phyloP scores from a whole-genome alignment of 2,329 filamentous ascomycete genomes.

The Botrytis porri region DNA sequence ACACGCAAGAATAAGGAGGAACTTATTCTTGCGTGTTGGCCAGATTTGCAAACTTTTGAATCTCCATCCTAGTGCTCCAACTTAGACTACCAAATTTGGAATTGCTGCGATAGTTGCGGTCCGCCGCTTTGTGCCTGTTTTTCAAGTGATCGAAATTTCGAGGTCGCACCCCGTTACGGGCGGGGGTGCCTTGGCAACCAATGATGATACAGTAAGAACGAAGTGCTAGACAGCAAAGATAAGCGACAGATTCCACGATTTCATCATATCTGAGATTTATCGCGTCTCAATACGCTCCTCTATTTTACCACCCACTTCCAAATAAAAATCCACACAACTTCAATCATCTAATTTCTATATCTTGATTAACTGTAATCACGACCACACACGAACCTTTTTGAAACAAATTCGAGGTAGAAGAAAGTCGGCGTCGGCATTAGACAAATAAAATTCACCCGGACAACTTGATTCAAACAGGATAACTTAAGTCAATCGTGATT shows the following conservation, averaged over 20 bases:
- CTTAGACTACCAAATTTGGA: too few relatives aligned
- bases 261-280: neutral
- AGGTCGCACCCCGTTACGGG: neutral
- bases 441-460: neutral
- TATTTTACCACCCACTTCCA: neutral
- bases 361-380: neutral
- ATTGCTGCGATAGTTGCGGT: neutral
- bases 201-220: neutral
- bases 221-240: neutral
- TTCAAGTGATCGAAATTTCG: neutral
- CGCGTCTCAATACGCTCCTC: neutral
- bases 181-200: neutral
- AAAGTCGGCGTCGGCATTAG: neutral
- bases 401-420: neutral
- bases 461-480: neutral
- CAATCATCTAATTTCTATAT: neutral
- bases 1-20: neutral
- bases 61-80: neutral
- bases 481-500: too few relatives aligned
- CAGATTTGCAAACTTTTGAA: neutral
- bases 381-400: neutral
- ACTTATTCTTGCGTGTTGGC: neutral
- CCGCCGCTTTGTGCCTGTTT: neutral
- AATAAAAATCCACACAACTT: neutral
- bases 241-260: neutral